A percentile compares a stretch with the other conserved stretches of the same genome.
Evolutionary conservation across 768 basidiomycete species (phyloP).

Genomic region (Kwoniella pini): DNA sequence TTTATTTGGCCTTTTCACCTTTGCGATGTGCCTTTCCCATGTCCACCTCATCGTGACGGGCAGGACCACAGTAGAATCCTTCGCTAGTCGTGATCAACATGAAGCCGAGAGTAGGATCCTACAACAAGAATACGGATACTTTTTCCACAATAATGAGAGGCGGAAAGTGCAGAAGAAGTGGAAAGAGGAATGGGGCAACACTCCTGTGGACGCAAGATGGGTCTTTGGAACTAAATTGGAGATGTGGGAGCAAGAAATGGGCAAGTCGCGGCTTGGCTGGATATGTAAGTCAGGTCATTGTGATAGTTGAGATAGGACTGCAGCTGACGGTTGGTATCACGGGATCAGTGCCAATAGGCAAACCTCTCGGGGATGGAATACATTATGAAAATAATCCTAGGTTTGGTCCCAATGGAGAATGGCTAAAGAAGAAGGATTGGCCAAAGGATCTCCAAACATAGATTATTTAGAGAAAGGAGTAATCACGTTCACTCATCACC

Average conservation of each 20-base stretch:
- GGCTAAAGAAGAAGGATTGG: conserved; percentile 51
- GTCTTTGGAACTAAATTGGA: conserved; percentile 66
- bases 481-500: too few relatives aligned
- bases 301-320: too few relatives aligned
- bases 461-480: background rate
- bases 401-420: conserved; percentile 52
- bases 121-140: conserved; percentile 61
- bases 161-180: conserved; percentile 58
- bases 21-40: conserved; percentile 64
- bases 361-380: conserved; percentile 50
- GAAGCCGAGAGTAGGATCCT: conserved; percentile 66
- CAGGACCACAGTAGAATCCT: conserved; percentile 79
- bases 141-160: conserved; percentile 56
- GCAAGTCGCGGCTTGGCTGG: conserved; percentile 68
- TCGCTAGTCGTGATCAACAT: conserved; percentile 63
- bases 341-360: conserved; percentile 47
- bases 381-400: conserved; percentile 47
- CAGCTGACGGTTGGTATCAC: conserved; percentile 4
- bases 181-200: conserved; percentile 78
- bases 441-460: conserved; percentile 28
- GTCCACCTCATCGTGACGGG: conserved; percentile 64
- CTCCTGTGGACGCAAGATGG: conserved; percentile 79
- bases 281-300: conserved; percentile 61
- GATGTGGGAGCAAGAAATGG: conserved; percentile 86
- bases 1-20: conserved; percentile 72